A percentile compares a stretch with the other conserved stretches of the same genome.
phyloP scores from a whole-genome alignment of 306 rosid genomes.

The Dalbergia cultrata region DNA sequence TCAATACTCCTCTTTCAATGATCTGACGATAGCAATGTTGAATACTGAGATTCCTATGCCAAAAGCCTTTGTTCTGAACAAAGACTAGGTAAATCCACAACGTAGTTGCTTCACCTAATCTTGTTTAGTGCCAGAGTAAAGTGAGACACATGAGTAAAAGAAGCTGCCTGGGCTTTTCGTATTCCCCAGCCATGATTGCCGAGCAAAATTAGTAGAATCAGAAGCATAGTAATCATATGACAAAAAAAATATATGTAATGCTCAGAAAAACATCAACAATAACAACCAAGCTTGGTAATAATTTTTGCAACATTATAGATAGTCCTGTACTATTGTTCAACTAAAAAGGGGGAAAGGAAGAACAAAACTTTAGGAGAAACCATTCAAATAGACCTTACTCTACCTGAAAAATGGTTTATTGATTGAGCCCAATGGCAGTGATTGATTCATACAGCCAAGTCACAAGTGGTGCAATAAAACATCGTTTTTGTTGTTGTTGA shows the following conservation, averaged over 20 bases:
- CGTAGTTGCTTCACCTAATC: constrained; percentile 31
- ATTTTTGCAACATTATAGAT: neutral
- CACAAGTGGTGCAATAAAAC: neutral
- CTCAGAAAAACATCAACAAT: neutral
- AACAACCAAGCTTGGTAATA: constrained; percentile 6
- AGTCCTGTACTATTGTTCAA: neutral
- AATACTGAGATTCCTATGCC: constrained; percentile 15
- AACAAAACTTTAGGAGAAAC: no score
- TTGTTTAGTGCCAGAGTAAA: constrained; percentile 14
- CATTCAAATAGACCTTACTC: neutral
- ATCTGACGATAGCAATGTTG: constrained; percentile 15
- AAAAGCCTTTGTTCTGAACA: constrained; percentile 8
- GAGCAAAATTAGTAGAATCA: constrained; percentile 19
- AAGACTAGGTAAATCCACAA: constrained; percentile 28
- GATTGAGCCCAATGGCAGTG: neutral
- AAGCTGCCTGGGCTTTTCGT: neutral
- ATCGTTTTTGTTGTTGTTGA: constrained; percentile 33
- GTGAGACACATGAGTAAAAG: neutral
- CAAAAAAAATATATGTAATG: neutral
- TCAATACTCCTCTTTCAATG: constrained; percentile 36
- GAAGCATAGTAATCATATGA: neutral
- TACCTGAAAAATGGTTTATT: neutral
- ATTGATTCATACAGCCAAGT: constrained; percentile 14
- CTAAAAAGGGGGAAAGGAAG: no score
- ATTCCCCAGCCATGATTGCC: neutral